A percentile compares a stretch with the other conserved stretches of the same genome.
phyloP scores from a whole-genome alignment of 441 rosid species.

The Euphorbia schlechtendalii region DNA sequence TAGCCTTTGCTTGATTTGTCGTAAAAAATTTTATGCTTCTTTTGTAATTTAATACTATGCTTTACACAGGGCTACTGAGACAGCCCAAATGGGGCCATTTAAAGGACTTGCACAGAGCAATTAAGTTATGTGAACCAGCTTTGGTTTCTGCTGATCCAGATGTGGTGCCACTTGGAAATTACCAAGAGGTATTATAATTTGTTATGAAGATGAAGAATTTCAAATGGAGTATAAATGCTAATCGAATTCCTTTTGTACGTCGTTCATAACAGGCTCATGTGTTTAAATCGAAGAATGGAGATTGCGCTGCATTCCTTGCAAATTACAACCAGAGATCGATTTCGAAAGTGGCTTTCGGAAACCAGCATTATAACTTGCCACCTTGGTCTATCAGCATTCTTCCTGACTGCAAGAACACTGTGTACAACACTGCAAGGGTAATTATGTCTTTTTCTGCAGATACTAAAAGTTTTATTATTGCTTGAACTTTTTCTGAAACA shows the following conservation, averaged over 20 bases:
- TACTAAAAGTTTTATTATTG: neutral
- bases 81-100: slow-evolving; percentile 98
- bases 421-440: slow-evolving; percentile 96
- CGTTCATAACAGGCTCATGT: slow-evolving; percentile 45
- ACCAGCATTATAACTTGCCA: slow-evolving; percentile 80
- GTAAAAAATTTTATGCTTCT: no score
- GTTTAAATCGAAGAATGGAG: slow-evolving; percentile 62
- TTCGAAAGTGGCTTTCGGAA: slow-evolving; percentile 67
- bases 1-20: no score
- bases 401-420: slow-evolving; percentile 97
- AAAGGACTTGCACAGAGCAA: slow-evolving; percentile 92
- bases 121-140: slow-evolving; percentile 84
- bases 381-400: slow-evolving; percentile 99
- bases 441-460: slow-evolving; percentile 13
- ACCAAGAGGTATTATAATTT: slow-evolving; percentile 54
- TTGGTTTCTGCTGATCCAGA: slow-evolving; percentile 62
- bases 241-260: neutral
- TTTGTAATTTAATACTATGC: no score
- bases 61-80: slow-evolving; percentile 55
- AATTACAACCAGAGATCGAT: slow-evolving; percentile 58
- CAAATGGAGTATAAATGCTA: no score
- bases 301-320: slow-evolving; percentile 91
- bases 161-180: slow-evolving; percentile 67
- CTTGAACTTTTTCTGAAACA: slow-evolving; percentile 18
- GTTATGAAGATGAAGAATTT: neutral